A percentile compares a stretch with the other conserved stretches of the same genome.
Conservation (phyloP, 78 protist genomes). For the Neovahlkampfia damariscottae region DNA sequence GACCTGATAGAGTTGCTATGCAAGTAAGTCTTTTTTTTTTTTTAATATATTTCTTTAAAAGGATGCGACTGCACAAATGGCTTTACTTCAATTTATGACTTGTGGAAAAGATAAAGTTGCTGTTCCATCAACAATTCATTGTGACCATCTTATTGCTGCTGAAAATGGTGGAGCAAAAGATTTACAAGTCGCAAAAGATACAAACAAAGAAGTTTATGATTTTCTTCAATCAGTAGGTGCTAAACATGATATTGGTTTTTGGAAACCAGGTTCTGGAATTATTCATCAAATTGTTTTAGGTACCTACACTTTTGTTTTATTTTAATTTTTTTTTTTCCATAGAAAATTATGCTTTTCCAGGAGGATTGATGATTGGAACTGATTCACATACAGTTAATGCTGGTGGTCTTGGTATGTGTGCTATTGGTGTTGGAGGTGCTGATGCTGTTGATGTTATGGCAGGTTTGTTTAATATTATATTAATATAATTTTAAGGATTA, state of each 20-base stretch:
- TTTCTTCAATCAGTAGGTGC: constrained; percentile 58
- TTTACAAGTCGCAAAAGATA: constrained; percentile 38
- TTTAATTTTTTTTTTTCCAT: too few species aligned
- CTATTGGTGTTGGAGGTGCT: constrained; percentile 71
- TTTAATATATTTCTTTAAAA: background rate
- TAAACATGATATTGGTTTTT: constrained; percentile 75
- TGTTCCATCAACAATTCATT: constrained; percentile 86
- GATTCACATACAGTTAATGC: constrained; percentile 81
- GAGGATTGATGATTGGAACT: constrained; percentile 77
- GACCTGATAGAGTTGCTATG: constrained; percentile 90
- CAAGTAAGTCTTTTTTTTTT: constrained; percentile 35
- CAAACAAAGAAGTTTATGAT: constrained; percentile 79
- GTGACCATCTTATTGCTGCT: constrained; percentile 85
- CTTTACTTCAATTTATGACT: constrained; percentile 84
- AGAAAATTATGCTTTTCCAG: constrained; percentile 73
- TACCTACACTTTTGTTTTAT: too few species aligned
- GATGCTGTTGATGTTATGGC: constrained; percentile 89
- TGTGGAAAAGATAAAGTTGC: constrained; percentile 76
- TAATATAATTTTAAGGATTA: too few species aligned
- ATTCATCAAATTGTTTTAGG: constrained; percentile 90
- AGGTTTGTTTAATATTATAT: too few species aligned
- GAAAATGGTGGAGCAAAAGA: constrained; percentile 55
- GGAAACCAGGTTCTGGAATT: constrained; percentile 89
- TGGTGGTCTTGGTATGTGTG: constrained; percentile 30
- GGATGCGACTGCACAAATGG: constrained; percentile 88